Percentiles rank a stretch among this genome's conserved stretches.
These are phyloP conservation scores for Mycena floridula DNA, from an alignment of 768 basidiomycete genomes.

Conservation along the genomic window DNA sequence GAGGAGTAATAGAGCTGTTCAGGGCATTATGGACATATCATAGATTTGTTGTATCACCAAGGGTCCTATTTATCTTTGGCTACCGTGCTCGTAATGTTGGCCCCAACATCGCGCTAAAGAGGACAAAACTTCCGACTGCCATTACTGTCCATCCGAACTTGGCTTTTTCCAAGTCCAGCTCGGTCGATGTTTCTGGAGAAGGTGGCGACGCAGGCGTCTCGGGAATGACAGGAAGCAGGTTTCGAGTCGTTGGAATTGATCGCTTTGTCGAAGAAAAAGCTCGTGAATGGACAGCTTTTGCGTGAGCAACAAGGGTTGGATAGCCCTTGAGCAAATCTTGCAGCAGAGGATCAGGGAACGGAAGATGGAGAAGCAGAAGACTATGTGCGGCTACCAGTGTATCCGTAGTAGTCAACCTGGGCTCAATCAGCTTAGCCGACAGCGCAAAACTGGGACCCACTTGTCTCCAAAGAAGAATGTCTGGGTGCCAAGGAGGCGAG, in stretches of 20 bases:
- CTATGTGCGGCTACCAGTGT: slow-evolving; percentile 63
- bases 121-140: neutral
- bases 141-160: neutral
- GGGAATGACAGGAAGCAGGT: neutral
- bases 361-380: slow-evolving; percentile 50
- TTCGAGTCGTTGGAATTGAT: neutral
- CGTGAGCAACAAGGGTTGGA: slow-evolving; percentile 52
- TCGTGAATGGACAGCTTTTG: slow-evolving; percentile 36
- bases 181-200: neutral
- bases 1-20: no score
- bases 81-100: no score
- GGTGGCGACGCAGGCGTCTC: neutral
- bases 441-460: slow-evolving; percentile 24
- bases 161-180: neutral
- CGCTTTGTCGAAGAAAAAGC: neutral
- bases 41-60: no score
- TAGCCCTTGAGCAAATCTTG: slow-evolving; percentile 47
- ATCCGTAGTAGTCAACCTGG: slow-evolving; percentile 60
- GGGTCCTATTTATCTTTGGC: no score
- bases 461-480: slow-evolving; percentile 45
- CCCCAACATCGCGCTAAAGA: no score
- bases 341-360: slow-evolving; percentile 57
- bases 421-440: neutral
- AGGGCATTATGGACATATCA: no score
- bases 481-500: slow-evolving; percentile 44